Evolutionary conservation across 2,329 filamentous ascomycete genomes (phyloP).

Genomic region (Rhynchosporium agropyri): DNA sequence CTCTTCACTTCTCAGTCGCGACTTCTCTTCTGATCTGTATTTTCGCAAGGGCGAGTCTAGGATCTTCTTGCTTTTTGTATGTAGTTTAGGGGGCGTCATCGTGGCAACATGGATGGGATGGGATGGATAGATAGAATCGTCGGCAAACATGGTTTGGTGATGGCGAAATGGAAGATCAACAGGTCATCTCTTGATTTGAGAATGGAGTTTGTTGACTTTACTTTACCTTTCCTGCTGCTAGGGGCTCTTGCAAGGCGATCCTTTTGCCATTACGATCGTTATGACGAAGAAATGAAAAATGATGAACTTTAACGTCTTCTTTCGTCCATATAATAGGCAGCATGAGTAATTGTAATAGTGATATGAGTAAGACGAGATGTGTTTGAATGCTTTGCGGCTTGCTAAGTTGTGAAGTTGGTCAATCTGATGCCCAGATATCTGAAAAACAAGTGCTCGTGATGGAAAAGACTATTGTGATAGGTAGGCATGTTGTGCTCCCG

Average conservation of each 20-base stretch:
- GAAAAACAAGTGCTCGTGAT: too few species aligned
- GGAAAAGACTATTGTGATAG: too few species aligned
- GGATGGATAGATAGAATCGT: slow-evolving; percentile 8
- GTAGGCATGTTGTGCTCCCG: too few species aligned
- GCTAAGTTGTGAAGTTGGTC: too few species aligned
- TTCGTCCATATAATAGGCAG: background rate
- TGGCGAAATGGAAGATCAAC: background rate
- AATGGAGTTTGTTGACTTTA: background rate
- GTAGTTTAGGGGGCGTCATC: slow-evolving; percentile 2
- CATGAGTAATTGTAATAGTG: background rate
- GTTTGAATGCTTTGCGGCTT: slow-evolving; percentile 2
- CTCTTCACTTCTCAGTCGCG: background rate
- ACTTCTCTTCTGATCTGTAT: background rate
- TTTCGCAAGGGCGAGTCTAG: background rate
- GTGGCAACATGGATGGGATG: background rate
- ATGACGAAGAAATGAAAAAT: slow-evolving; percentile 2
- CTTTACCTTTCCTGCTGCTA: background rate
- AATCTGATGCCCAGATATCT: too few species aligned
- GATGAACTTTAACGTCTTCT: background rate
- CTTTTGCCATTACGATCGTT: slow-evolving; percentile 18
- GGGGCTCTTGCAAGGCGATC: background rate
- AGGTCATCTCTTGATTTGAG: background rate
- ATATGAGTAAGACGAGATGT: background rate
- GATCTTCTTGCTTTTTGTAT: slow-evolving; percentile 10
- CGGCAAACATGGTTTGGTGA: background rate